Conservation (phyloP, 306 rosid species). For the Sophora flavescens region DNA sequence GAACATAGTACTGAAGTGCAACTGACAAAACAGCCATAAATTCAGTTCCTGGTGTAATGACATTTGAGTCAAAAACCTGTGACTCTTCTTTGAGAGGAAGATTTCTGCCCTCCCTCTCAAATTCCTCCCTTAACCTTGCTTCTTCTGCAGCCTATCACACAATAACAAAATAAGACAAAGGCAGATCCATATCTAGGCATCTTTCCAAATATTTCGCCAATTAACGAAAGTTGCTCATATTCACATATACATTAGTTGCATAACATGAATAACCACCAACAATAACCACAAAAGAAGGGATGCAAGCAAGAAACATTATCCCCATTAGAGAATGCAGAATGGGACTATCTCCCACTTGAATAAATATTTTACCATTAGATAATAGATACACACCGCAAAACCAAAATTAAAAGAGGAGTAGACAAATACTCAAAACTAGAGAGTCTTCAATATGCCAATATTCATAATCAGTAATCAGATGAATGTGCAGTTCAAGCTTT, state of each 20-base stretch:
- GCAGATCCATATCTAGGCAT: slow-evolving; percentile 26
- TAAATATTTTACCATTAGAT: neutral
- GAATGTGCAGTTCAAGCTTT: neutral
- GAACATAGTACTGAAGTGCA: slow-evolving; percentile 96
- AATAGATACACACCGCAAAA: slow-evolving; percentile 1
- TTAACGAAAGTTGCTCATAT: slow-evolving; percentile 6
- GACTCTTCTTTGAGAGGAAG: slow-evolving; percentile 88
- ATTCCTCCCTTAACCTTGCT: slow-evolving; percentile 84
- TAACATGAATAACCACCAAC: slow-evolving; percentile 19
- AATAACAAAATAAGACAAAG: slow-evolving; percentile 28
- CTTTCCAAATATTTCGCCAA: neutral
- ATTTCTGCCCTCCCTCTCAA: slow-evolving; percentile 94
- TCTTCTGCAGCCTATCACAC: slow-evolving; percentile 84
- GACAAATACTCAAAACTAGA: slow-evolving; percentile 1
- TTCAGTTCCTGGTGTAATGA: slow-evolving; percentile 97
- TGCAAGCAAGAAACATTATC: neutral
- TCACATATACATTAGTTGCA: neutral
- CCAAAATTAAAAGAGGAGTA: neutral
- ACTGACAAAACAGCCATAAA: slow-evolving; percentile 92
- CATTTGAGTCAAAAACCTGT: slow-evolving; percentile 85
- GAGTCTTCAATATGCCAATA: neutral
- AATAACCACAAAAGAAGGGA: neutral
- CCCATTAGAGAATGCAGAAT: neutral
- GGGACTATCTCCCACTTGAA: neutral
- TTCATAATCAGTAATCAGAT: neutral